Evolutionary conservation across 1,284 basidiomycete genomes (phyloP), one percentile per base, ranked within the genome.

Genomic region (Grifola frondosa): DNA sequence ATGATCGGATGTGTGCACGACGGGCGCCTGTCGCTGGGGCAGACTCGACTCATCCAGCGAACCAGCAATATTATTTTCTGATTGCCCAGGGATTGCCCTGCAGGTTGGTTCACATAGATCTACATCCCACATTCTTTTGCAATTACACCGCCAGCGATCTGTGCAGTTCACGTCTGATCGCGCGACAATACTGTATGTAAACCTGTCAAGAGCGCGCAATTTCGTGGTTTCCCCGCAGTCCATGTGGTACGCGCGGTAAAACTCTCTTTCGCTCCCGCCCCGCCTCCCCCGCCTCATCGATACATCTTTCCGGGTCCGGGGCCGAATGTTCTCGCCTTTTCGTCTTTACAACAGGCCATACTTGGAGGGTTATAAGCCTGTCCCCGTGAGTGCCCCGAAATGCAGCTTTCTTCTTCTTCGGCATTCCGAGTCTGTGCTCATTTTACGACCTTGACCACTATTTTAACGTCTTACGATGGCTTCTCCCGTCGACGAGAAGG

Each of bases 331-430:
- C 31, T 41, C 49, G 26, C 28, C 33, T 20, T 40, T 49, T 19
- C 24, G 16, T 16, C 20, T 19, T 12, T 31, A 22, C 26, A 28
- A n/a, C 40, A 45, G 44, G 30, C 45, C 44, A 35, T 33, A 38
- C 8, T 22, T 24, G 13, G 33, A 35, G 20, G 33, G 39, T 42
- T 53, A 53, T 53, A 53, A 53, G 31, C 51, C 28, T n/a, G 31
- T 53, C 31, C 51, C 51, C 37, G 51, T 53, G 44, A 28, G 51
- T 44, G 33, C 22, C n/a, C n/a, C n/a, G n/a, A n/a, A n/a, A n/a
- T n/a, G n/a, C 40, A 26, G 10, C 25, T 15, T 20, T 28, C 33
- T 17, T 37, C 28, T 39, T 39, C 45, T 45, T 44, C 40, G 28
- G 17, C 39, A 20, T 37, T 40, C 34, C 36, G 37, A 42, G 41